Evolutionary conservation across 805 yeast species (phyloP).

Genomic region (Candida ortonii): DNA sequence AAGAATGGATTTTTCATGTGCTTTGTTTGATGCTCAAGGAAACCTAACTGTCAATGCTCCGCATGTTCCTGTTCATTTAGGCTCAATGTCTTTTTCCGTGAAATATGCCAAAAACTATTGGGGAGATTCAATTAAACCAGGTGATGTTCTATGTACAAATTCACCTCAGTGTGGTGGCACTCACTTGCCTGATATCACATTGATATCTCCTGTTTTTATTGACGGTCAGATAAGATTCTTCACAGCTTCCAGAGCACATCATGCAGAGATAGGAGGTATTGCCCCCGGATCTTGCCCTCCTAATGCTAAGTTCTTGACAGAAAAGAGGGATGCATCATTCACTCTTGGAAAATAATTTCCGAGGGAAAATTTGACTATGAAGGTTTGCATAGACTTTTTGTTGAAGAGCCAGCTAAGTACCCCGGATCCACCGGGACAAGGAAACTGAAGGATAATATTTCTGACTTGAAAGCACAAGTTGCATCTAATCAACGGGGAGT

Average conservation of each 20-base stretch:
- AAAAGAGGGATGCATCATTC: slow-evolving; percentile 57
- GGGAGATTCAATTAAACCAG: slow-evolving; percentile 37
- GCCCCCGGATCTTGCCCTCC: slow-evolving; percentile 58
- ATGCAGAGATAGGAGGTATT: slow-evolving; percentile 59
- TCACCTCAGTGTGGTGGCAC: slow-evolving; percentile 45
- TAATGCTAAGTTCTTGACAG: slow-evolving; percentile 48
- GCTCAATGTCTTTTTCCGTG: slow-evolving; percentile 43
- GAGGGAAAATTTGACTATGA: slow-evolving; percentile 51
- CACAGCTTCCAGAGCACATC: slow-evolving; percentile 59
- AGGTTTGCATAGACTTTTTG: slow-evolving; percentile 43
- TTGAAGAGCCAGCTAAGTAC: slow-evolving; percentile 46
- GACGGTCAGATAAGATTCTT: slow-evolving; percentile 46
- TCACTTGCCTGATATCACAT: slow-evolving; percentile 50
- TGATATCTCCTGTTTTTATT: slow-evolving; percentile 52
- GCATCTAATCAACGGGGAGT: slow-evolving; percentile 53
- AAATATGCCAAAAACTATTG: slow-evolving; percentile 37
- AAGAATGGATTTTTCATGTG: slow-evolving; percentile 48
- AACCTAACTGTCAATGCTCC: slow-evolving; percentile 26
- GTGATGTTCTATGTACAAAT: slow-evolving; percentile 43
- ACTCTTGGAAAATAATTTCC: slow-evolving; percentile 50
- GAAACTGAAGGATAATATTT: slow-evolving; percentile 49
- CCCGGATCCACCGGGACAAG: slow-evolving; percentile 57
- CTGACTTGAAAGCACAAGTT: slow-evolving; percentile 47
- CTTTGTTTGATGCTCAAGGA: slow-evolving; percentile 43
- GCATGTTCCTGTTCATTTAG: slow-evolving; percentile 45